Evolutionary conservation across 768 basidiomycete species (phyloP).

Genomic region (Phaffia australis): DNA sequence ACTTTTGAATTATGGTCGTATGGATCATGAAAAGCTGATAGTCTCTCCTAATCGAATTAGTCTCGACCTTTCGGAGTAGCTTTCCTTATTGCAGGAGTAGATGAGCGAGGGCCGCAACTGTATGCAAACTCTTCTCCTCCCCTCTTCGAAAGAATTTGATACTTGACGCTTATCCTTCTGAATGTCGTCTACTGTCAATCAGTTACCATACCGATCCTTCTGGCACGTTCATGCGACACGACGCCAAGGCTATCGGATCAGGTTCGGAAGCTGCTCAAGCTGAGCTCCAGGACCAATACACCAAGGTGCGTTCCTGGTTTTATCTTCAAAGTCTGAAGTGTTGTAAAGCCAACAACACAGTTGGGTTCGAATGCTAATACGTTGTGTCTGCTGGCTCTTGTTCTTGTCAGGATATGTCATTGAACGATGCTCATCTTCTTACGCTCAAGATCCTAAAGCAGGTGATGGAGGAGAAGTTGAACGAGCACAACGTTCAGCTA

Average conservation of each 20-base stretch:
- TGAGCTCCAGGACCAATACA: slow-evolving; percentile 93
- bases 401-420: slow-evolving; percentile 67
- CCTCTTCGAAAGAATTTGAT: no score
- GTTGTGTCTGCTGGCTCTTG: not conserved
- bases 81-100: slow-evolving; percentile 89
- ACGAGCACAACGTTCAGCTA: slow-evolving; percentile 95
- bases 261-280: slow-evolving; percentile 96
- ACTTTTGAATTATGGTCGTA: not conserved
- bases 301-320: slow-evolving; percentile 52
- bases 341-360: not conserved
- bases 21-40: not conserved
- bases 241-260: slow-evolving; percentile 96
- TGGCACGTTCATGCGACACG: slow-evolving; percentile 90
- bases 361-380: not conserved
- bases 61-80: slow-evolving; percentile 98
- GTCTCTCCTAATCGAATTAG: slow-evolving; percentile 30
- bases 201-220: slow-evolving; percentile 98
- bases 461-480: slow-evolving; percentile 99
- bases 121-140: slow-evolving; percentile 40
- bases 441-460: slow-evolving; percentile 87
- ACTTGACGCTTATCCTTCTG: slow-evolving; percentile 8
- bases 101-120: slow-evolving; percentile 93
- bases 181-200: slow-evolving; percentile 3
- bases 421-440: slow-evolving; percentile 74
- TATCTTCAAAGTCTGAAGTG: not conserved